These are phyloP conservation scores for Pisolithus albus DNA, from an alignment of 768 basidiomycete genomes.

Conservation along the genomic window DNA sequence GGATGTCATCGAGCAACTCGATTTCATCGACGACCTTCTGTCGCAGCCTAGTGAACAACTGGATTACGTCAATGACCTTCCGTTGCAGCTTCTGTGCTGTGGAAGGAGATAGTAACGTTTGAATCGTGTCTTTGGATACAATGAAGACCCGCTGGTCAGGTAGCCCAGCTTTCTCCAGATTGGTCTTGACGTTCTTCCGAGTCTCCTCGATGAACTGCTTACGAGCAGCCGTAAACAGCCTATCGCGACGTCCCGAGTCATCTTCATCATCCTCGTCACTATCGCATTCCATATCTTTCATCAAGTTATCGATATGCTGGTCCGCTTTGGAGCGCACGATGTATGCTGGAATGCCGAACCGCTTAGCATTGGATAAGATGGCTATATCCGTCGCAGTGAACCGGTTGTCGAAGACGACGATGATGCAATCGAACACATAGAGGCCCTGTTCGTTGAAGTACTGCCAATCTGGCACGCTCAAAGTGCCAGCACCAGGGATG, in stretches of 20 bases:
- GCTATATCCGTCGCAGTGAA: slow-evolving; percentile 10
- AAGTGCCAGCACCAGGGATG: slow-evolving; percentile 23
- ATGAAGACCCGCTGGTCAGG: slow-evolving; percentile 18
- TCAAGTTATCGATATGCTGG: slow-evolving; percentile 9
- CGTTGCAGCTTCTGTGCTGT: too few relatives aligned
- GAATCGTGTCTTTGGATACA: slow-evolving; percentile 10
- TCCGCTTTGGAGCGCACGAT: slow-evolving; percentile 17
- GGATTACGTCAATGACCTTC: too few relatives aligned
- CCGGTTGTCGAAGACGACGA: slow-evolving; percentile 15
- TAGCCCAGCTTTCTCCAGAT: slow-evolving; percentile 8
- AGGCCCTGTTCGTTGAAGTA: slow-evolving; percentile 26
- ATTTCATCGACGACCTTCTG: too few relatives aligned
- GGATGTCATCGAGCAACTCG: too few relatives aligned
- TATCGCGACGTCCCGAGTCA: not conserved
- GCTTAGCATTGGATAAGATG: slow-evolving; percentile 9
- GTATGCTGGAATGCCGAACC: slow-evolving; percentile 10
- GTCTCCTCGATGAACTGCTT: slow-evolving; percentile 15
- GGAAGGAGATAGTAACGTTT: not conserved
- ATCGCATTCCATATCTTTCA: slow-evolving; percentile 6
- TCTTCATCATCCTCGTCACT: slow-evolving; percentile 3
- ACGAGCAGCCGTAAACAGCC: slow-evolving; percentile 7
- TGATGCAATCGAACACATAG: slow-evolving; percentile 12
- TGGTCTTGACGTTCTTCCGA: slow-evolving; percentile 7
- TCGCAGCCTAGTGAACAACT: too few relatives aligned
- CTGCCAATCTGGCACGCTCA: slow-evolving; percentile 17